Evolutionary conservation across 208 protist genomes (phyloP).

Genomic region (Trypanosomatidae sp.): DNA sequence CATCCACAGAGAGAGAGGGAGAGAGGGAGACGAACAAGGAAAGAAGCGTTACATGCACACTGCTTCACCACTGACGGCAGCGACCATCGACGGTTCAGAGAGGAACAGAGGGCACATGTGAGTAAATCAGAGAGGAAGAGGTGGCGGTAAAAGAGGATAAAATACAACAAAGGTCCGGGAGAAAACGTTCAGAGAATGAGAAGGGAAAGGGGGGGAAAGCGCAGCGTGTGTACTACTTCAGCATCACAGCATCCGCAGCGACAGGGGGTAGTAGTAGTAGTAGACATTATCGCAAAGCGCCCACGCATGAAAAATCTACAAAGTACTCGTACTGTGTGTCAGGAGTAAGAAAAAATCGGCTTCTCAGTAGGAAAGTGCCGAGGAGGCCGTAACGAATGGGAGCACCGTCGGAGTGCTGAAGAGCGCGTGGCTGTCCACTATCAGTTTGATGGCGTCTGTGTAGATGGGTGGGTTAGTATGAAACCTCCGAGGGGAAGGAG

Average conservation of each 20-base stretch:
- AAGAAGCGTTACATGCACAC: constrained; percentile 6
- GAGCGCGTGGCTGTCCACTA: background rate
- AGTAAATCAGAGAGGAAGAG: constrained; percentile 20
- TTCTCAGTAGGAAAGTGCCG: too few relatives aligned
- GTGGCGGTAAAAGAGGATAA: constrained; percentile 1
- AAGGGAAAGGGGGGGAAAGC: background rate
- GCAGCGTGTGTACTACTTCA: background rate
- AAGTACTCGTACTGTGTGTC: background rate
- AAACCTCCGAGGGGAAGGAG: background rate
- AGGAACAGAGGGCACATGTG: background rate
- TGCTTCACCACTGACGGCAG: background rate
- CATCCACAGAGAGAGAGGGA: background rate
- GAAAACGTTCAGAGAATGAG: background rate
- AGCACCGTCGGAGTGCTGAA: background rate
- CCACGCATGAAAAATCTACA: too few relatives aligned
- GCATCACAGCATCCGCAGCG: too few relatives aligned
- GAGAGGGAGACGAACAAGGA: background rate
- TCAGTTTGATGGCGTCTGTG: background rate
- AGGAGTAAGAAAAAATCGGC: background rate
- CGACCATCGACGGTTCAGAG: background rate
- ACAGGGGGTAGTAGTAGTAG: too few relatives aligned
- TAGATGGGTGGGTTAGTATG: background rate
- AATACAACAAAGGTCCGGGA: background rate
- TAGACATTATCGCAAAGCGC: too few relatives aligned
- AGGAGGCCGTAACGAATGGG: too few relatives aligned